A percentile compares a stretch with the other conserved stretches of the same genome.
These are phyloP conservation scores for Alternaria dauci DNA, from an alignment of 2,329 filamentous ascomycete species.

Conservation along the genomic window DNA sequence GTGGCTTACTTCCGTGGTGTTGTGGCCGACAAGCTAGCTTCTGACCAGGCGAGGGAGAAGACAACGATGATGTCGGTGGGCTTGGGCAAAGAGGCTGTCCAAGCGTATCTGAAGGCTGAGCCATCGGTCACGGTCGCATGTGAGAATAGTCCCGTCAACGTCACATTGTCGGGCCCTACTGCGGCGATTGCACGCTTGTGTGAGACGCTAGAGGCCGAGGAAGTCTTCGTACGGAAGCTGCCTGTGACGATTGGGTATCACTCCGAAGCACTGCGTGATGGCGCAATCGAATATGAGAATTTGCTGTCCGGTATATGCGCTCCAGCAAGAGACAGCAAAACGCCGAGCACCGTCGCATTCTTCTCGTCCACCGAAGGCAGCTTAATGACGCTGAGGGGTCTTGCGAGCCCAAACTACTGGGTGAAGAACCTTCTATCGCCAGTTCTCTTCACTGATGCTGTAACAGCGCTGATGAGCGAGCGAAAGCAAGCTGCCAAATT, in stretches of 20 bases:
- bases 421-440: conserved; percentile 15
- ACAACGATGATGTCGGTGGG: conserved; percentile 13
- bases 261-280: conserved; percentile 29
- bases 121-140: conserved; percentile 13
- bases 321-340: neutral
- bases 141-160: conserved; percentile 50
- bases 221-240: conserved; percentile 51
- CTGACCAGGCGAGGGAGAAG: neutral
- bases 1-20: conserved; percentile 21
- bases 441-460: conserved; percentile 11
- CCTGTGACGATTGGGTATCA: conserved; percentile 57
- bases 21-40: conserved; percentile 7
- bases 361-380: conserved; percentile 8
- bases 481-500: conserved; percentile 2
- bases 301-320: conserved; percentile 1
- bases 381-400: conserved; percentile 4
- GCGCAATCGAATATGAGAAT: neutral
- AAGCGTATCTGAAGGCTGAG: conserved; percentile 9
- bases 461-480: conserved; percentile 9
- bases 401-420: conserved; percentile 10
- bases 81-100: conserved; percentile 4
- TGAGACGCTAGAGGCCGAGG: conserved; percentile 41
- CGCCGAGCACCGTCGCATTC: conserved; percentile 1
- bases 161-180: conserved; percentile 55
- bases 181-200: conserved; percentile 34